phyloP scores from a whole-genome alignment of 73 alveolate species.

The Symbiodinium natans region DNA sequence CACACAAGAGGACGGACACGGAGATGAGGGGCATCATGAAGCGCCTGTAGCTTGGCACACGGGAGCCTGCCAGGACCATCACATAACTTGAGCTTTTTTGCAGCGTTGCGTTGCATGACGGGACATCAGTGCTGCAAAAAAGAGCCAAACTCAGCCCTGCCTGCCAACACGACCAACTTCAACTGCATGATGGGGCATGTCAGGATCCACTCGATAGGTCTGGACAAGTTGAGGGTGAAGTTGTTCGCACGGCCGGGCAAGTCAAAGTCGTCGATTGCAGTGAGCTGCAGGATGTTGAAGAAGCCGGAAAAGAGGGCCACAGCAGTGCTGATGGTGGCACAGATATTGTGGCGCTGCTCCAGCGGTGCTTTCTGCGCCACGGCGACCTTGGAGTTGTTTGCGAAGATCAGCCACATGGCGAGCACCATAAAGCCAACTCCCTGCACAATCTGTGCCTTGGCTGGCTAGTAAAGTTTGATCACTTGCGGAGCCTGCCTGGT shows the following conservation, averaged over 20 bases:
- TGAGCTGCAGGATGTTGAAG: conserved; percentile 88
- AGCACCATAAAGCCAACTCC: conserved; percentile 70
- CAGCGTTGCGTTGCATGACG: too few species aligned
- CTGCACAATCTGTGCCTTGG: conserved; percentile 63
- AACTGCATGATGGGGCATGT: conserved; percentile 78
- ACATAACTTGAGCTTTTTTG: too few species aligned
- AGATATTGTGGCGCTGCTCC: conserved; percentile 83
- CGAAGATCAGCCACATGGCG: conserved; percentile 90
- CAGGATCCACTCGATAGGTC: conserved; percentile 71
- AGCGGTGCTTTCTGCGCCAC: conserved; percentile 75
- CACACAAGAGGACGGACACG: conserved; percentile 78
- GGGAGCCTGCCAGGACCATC: conserved; percentile 84
- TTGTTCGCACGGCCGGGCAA: conserved; percentile 71
- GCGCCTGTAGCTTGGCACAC: conserved; percentile 83
- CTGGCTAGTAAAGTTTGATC: too few species aligned
- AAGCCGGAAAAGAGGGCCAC: conserved; percentile 87
- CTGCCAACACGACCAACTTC: background rate
- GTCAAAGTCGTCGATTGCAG: conserved; percentile 81
- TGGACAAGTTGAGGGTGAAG: conserved; percentile 66
- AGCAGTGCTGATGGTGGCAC: conserved; percentile 39
- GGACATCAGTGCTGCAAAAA: too few species aligned
- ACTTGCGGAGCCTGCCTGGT: too few species aligned
- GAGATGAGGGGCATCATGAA: conserved; percentile 88
- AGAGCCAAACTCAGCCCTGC: too few species aligned
- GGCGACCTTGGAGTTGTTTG: conserved; percentile 89